These are phyloP conservation scores for Aspergillus piperis DNA, from an alignment of 2,329 filamentous ascomycete species.

Conservation along the genomic window DNA sequence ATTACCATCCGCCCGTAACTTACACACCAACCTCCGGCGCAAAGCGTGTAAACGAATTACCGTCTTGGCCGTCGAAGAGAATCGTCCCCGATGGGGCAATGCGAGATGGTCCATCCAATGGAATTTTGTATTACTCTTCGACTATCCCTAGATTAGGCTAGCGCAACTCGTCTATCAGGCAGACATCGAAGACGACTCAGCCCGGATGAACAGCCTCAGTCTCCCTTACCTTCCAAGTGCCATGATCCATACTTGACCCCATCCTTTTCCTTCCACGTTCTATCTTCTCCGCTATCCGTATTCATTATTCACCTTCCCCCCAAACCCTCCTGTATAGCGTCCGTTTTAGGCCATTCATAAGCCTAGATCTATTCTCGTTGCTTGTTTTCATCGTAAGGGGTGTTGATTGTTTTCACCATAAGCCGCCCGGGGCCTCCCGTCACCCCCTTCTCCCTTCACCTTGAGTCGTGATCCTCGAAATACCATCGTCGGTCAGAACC, in stretches of 20 bases:
- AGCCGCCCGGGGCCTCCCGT: conserved; percentile 8
- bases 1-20: neutral
- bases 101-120: neutral
- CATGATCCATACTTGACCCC: conserved; percentile 13
- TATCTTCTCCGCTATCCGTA: conserved; percentile 5
- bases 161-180: conserved; percentile 39
- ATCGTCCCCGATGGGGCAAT: neutral
- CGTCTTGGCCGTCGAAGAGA: conserved; percentile 1
- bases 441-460: conserved; percentile 1
- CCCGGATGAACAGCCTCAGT: conserved; percentile 27
- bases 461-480: neutral
- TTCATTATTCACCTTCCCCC: neutral
- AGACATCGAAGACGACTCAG: conserved; percentile 39
- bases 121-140: neutral
- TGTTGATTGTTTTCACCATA: neutral
- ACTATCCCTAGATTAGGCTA: conserved; percentile 24
- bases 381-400: too few relatives aligned
- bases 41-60: neutral
- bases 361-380: neutral
- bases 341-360: neutral
- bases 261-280: neutral
- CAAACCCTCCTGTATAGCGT: neutral
- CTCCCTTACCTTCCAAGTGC: conserved; percentile 12
- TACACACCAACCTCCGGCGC: neutral
- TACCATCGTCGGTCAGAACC: neutral